Evolutionary conservation across 805 yeast species (phyloP), one percentile per base, ranked within the genome.

Genomic region (Saturnispora sanitii): DNA sequence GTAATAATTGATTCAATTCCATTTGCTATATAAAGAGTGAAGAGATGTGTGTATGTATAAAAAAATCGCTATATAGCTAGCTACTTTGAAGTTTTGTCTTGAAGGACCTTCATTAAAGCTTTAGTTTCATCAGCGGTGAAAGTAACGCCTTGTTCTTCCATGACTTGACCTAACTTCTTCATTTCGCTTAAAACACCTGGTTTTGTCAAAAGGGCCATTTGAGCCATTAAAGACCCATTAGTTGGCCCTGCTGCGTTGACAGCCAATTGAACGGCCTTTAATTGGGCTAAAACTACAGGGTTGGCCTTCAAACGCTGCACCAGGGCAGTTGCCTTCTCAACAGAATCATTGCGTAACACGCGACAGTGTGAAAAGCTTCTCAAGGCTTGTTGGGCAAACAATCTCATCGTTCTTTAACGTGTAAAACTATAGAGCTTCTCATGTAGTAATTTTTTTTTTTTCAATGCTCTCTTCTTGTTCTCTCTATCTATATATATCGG

Each of bases 81-180:
- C 17, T 27, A 35, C 8, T 18, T 15, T 35, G 18, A 20, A 35
- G 26, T 32, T 27, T 39, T 33, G 26, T 32, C 19, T 33, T 39
- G 33, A 18, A 39, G 21, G 11, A 39, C 37, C 33, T 33, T 39
- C 42, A 39, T 39, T 8, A 39, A 33, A 11, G 42, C 35, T 28
- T 26, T 27, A 4, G 42, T 39, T 32, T 39, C 42, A 17, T 39
- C 42, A 4, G 33, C 20, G 12, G 42, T 39, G 42, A 39, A 39
- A 3, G 42, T 25, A 22, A 39, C 33, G 13, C 42, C 42, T n/a
- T 39, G 37, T 4, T 32, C 42, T 32, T 33, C 28, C 9, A 39
- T 27, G 6, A 33, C 33, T 7, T 19, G 18, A 3, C 37, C 37
- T 8, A 39, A 20, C 20, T 39, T 39, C 19, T 33, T 33, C 18